Percentiles rank a stretch among this genome's conserved stretches.
Conservation (phyloP, 1,284 basidiomycete species). For the Cutaneotrichosporon sp. region DNA sequence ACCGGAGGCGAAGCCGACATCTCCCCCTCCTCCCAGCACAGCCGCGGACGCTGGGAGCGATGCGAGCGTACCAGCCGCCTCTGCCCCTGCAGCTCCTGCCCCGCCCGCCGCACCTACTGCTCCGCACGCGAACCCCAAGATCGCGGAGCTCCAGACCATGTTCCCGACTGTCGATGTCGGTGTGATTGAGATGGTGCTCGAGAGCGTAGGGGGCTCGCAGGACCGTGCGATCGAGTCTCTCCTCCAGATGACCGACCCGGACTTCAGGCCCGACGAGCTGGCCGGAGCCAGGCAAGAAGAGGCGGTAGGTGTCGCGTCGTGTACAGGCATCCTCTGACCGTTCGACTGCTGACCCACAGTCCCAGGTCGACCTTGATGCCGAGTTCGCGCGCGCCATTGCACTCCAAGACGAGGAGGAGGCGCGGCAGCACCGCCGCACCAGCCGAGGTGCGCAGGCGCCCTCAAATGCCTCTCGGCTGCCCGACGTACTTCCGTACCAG, state of each 20-base stretch:
- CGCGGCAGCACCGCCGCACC: background rate
- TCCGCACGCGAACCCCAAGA: conserved; percentile 29
- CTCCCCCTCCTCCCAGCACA: background rate
- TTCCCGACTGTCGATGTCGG: conserved; percentile 41
- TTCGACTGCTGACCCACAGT: conserved; percentile 18
- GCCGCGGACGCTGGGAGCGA: background rate
- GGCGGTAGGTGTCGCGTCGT: background rate
- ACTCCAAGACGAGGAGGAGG: conserved; percentile 41
- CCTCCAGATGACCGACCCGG: conserved; percentile 46
- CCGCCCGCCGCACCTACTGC: conserved; percentile 6
- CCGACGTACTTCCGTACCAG: conserved; percentile 42
- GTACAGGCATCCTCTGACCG: background rate
- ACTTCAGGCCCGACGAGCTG: conserved; percentile 38
- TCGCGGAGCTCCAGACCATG: conserved; percentile 37
- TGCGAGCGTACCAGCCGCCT: background rate
- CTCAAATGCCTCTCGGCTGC: background rate
- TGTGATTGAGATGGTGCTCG: conserved; percentile 47
- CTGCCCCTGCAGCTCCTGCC: background rate
- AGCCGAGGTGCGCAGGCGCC: background rate
- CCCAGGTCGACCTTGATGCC: conserved; percentile 46
- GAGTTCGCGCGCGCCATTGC: conserved; percentile 44
- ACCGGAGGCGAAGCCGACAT: background rate
- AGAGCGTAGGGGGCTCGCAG: conserved; percentile 35
- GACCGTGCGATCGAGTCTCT: conserved; percentile 46
- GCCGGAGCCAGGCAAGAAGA: background rate